Conservation (phyloP, 768 basidiomycete species). For the Rhodotorula toruloides region DNA sequence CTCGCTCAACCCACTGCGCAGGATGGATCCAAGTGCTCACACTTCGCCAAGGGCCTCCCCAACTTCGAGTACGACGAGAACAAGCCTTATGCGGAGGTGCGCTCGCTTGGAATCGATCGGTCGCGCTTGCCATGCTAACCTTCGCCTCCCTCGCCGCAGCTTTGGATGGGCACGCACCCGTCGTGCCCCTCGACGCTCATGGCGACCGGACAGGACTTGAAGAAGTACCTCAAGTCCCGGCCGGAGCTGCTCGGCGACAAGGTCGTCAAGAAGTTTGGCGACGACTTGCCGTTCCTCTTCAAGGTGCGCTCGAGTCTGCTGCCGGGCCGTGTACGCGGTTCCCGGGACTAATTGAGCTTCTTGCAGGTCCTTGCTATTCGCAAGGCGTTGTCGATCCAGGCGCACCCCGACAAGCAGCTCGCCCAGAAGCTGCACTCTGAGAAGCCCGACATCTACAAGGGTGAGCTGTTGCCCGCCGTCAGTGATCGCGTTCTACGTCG, state of each 20-base stretch:
- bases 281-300: slow-evolving; percentile 84
- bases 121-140: neutral
- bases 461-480: slow-evolving; percentile 50
- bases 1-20: neutral
- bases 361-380: slow-evolving; percentile 61
- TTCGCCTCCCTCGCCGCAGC: slow-evolving; percentile 51
- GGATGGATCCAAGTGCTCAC: slow-evolving; percentile 70
- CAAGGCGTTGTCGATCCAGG: slow-evolving; percentile 85
- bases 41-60: slow-evolving; percentile 63
- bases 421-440: slow-evolving; percentile 64
- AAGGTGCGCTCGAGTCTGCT: slow-evolving; percentile 61
- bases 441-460: slow-evolving; percentile 84
- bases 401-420: slow-evolving; percentile 80
- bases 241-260: slow-evolving; percentile 63
- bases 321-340: slow-evolving; percentile 66
- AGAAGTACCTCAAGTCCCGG: slow-evolving; percentile 59
- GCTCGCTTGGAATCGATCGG: slow-evolving; percentile 40
- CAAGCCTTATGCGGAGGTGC: slow-evolving; percentile 86
- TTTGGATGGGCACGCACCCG: slow-evolving; percentile 99
- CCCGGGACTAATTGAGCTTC: slow-evolving; percentile 59
- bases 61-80: slow-evolving; percentile 64
- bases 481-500: neutral
- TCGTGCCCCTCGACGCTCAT: slow-evolving; percentile 59
- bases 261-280: slow-evolving; percentile 58
- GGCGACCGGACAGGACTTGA: slow-evolving; percentile 55